Percentiles rank a stretch among this genome's conserved stretches.
Conservation (phyloP, 1,284 basidiomycete species). For the Pholiota adiposa region DNA sequence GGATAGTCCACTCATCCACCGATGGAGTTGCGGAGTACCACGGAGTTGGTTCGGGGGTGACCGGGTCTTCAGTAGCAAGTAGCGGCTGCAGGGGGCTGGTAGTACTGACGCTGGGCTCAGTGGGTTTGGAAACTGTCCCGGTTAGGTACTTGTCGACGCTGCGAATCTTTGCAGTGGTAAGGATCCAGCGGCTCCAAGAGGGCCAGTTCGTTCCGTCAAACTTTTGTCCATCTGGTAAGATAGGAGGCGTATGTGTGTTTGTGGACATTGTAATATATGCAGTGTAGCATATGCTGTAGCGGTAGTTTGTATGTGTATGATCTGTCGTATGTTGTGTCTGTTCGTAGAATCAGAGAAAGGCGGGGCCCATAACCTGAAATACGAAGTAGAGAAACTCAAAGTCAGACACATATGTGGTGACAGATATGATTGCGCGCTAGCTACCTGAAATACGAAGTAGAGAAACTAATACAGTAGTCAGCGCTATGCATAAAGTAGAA, state of each 20-base stretch:
- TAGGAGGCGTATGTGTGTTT: background rate
- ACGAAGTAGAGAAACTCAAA: background rate
- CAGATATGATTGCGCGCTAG: background rate
- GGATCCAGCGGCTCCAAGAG: too few species aligned
- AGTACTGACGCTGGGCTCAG: too few species aligned
- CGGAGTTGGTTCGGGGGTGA: background rate
- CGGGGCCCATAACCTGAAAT: constrained; percentile 2
- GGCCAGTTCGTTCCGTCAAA: too few species aligned
- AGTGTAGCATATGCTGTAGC: background rate
- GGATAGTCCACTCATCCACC: constrained; percentile 19
- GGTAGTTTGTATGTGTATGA: background rate
- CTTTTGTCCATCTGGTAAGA: too few species aligned
- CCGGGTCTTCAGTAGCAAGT: background rate
- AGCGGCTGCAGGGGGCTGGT: too few species aligned
- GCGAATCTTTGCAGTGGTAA: too few species aligned
- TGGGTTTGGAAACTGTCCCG: too few species aligned
- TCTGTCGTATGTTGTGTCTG: background rate
- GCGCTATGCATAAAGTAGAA: background rate
- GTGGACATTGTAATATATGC: background rate
- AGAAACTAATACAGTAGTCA: background rate
- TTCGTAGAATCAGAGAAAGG: background rate
- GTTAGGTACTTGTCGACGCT: too few species aligned
- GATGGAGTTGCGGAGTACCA: constrained; percentile 8
- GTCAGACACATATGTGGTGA: constrained; percentile 1
- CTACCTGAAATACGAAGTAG: constrained; percentile 3